Base-by-base conservation (phyloP, 164 flowering plant genomes). In the Vitis rotundifolia region DNA sequence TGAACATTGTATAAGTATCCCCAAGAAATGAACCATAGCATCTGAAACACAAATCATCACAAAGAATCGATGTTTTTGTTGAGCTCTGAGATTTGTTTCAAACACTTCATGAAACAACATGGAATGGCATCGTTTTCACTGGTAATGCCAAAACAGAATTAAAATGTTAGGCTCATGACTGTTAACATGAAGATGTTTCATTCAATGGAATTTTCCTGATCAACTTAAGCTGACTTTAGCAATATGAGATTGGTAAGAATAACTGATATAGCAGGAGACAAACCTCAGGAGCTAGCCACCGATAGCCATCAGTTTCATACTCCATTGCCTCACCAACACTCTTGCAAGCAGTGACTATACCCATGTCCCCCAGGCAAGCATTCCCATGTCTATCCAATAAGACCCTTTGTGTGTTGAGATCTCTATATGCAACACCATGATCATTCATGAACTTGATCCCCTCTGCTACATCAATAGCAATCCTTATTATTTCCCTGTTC, bases 241-340 rank as follows among this genome's bases (percentile, higher is more conserved):
- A 9, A 49, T 11, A 58, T 57, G 60, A 66, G 31, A 48, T 49
- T 61, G 26, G 54, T 0, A 57, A 61, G 12, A 29, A 44, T 3
- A 44, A 12, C 5, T 1, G 48, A 49, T 28, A 26, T 15, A 66
- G 61, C 5, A 72, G 69, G 61, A 64, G 55, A 83, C 91, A 31
- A 79, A 94, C 99, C 99, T 94, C 99, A 2, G 99, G 99, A 71
- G 99, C 97, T 7, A 92, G 89, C 99, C 98, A 94, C 59, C 95
- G 83, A 69, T 87, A 92, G 22, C 99, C 99, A 72, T 93, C 95
- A 14, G 93, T 94, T 78, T 94, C 99, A 68, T 92, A 94, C 74
- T 94, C 99, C 83, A 79, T 84, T 2, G 88, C 94, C 73, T 94
- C 99, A 5, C 93, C 91, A 61, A 76, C 77, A 76, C 83, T 87